These are phyloP conservation scores for Globisporangium rhizosaccharum DNA, from an alignment of 352 stramenopile genomes.

Conservation along the genomic window DNA sequence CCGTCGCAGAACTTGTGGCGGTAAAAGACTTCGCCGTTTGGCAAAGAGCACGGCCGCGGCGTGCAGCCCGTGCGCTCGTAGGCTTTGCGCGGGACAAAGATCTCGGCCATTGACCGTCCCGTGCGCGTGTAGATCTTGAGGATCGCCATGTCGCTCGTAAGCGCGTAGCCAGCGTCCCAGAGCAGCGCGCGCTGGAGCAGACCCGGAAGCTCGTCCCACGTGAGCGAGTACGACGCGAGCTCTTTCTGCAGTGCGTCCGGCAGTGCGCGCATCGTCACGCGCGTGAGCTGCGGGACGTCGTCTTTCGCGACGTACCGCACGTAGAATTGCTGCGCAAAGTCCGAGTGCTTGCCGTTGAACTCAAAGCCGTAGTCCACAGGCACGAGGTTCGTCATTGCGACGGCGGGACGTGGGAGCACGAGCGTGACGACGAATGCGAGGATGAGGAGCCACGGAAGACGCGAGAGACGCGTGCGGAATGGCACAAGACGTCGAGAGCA, in stretches of 20 bases:
- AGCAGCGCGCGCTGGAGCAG: constrained; percentile 60
- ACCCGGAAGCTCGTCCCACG: constrained; percentile 41
- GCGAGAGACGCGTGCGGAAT: no score
- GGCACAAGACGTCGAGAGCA: no score
- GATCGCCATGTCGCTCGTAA: constrained; percentile 28
- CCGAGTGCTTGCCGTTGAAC: constrained; percentile 53
- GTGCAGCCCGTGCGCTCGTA: constrained; percentile 49
- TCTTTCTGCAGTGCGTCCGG: constrained; percentile 22
- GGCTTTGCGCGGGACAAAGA: constrained; percentile 50
- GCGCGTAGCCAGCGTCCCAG: constrained; percentile 61
- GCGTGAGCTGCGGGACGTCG: constrained; percentile 21
- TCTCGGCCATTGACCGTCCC: constrained; percentile 57
- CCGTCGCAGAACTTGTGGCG: constrained; percentile 40
- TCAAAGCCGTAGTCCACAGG: constrained; percentile 38
- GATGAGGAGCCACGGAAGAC: not conserved
- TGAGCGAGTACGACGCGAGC: constrained; percentile 31
- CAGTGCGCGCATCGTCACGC: constrained; percentile 18
- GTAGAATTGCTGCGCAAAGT: constrained; percentile 71
- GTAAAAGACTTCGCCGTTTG: constrained; percentile 28
- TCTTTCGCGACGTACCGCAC: constrained; percentile 32
- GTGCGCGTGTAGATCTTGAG: constrained; percentile 56
- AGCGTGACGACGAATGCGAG: constrained; percentile 24
- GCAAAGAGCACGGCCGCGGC: constrained; percentile 19
- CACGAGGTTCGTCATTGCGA: constrained; percentile 18
- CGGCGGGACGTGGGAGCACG: constrained; percentile 24